Evolutionary conservation across 2,329 filamentous ascomycete species (phyloP).

Genomic region (Curvularia hawaiiensis): DNA sequence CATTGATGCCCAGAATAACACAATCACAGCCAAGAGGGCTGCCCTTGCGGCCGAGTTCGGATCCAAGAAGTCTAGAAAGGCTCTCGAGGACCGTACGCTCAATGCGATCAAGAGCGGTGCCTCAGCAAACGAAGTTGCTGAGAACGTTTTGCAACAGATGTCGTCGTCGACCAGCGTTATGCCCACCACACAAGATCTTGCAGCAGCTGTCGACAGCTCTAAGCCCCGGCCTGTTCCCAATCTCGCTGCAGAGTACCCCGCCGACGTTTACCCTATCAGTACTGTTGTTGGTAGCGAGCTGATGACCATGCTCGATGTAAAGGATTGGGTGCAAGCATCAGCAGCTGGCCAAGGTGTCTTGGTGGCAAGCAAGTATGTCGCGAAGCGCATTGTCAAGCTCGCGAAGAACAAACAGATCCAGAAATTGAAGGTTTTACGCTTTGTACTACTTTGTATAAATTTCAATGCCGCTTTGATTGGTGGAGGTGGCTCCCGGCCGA

Average conservation of each 20-base stretch:
- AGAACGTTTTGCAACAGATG: conserved; percentile 66
- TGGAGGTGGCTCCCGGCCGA: conserved; percentile 45
- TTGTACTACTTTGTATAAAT: conserved; percentile 55
- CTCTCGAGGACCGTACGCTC: conserved; percentile 68
- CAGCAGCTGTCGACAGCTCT: conserved; percentile 66
- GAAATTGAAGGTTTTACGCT: conserved; percentile 56
- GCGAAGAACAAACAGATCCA: conserved; percentile 59
- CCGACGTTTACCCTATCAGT: conserved; percentile 74
- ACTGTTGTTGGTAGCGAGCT: conserved; percentile 70
- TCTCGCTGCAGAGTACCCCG: conserved; percentile 66
- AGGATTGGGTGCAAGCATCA: conserved; percentile 75
- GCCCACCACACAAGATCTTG: conserved; percentile 69
- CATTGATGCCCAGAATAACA: conserved; percentile 36
- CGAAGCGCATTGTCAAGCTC: conserved; percentile 63
- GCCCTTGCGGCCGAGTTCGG: conserved; percentile 79
- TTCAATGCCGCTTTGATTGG: conserved; percentile 51
- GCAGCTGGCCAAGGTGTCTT: conserved; percentile 63
- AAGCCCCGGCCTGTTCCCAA: conserved; percentile 78
- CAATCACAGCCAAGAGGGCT: conserved; percentile 65
- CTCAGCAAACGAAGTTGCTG: conserved; percentile 38
- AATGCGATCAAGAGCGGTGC: conserved; percentile 65
- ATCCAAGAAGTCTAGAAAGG: conserved; percentile 85
- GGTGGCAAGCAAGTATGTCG: conserved; percentile 67
- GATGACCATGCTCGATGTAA: conserved; percentile 69
- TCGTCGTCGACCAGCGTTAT: conserved; percentile 66